Evolutionary conservation across 495 filamentous ascomycete species (phyloP).

Genomic region (Xylaria cubensis): DNA sequence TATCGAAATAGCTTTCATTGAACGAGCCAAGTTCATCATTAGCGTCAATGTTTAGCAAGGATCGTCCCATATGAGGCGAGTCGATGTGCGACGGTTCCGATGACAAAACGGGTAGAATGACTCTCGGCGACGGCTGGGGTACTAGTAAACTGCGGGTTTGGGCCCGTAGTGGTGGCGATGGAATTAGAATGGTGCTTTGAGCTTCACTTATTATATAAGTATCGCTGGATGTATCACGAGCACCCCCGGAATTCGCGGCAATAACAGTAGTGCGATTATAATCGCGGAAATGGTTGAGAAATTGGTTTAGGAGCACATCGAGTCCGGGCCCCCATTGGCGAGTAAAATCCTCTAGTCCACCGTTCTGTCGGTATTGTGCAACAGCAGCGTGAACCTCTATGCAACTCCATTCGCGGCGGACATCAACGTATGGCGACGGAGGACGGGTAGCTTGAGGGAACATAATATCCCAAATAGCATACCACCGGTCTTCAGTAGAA

Average conservation of each 20-base stretch:
- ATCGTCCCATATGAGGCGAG: background rate
- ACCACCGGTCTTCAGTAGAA: slow-evolving; percentile 26
- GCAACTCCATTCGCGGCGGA: background rate
- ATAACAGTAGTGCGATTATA: background rate
- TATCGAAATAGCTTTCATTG: background rate
- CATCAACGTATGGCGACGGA: slow-evolving; percentile 1
- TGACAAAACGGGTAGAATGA: background rate
- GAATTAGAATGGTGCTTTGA: background rate
- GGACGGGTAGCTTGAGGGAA: slow-evolving; percentile 17
- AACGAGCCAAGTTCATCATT: background rate
- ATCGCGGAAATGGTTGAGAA: background rate
- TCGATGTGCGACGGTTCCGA: background rate
- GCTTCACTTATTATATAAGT: background rate
- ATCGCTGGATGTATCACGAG: background rate
- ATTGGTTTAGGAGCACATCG: background rate
- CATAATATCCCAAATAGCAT: slow-evolving; percentile 29
- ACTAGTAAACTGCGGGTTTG: background rate
- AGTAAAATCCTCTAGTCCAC: background rate
- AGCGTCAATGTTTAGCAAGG: background rate
- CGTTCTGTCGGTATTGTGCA: background rate
- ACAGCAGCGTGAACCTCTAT: background rate
- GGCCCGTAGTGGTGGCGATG: background rate
- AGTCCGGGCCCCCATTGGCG: background rate
- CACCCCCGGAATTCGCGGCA: background rate
- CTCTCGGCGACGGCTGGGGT: background rate